Evolutionary conservation across 805 yeast genomes (phyloP).

Genomic region (Pichia thaimueangensis): DNA sequence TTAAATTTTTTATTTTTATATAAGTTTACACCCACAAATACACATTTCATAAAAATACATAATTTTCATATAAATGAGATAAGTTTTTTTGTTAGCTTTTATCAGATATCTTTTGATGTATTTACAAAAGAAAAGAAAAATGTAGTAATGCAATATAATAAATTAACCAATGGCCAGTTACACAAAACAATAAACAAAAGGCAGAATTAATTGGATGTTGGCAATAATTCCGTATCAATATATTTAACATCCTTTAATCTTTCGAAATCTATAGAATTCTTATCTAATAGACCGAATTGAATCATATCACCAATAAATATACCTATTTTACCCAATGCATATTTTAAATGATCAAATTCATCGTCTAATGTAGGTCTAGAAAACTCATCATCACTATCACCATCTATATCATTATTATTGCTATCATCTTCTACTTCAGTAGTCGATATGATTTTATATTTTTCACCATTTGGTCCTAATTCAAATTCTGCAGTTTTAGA

Average conservation of each 20-base stretch:
- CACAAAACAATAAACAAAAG: no score
- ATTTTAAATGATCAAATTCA: conserved; percentile 71
- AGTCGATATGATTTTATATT: conserved; percentile 30
- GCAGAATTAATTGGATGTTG: not conserved
- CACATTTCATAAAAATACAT: no score
- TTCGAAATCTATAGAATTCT: conserved; percentile 25
- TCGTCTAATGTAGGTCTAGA: conserved; percentile 38
- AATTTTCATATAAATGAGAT: no score
- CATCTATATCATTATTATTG: conserved; percentile 24
- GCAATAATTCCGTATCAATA: conserved; percentile 33
- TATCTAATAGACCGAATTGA: conserved; percentile 46
- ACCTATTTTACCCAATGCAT: conserved; percentile 68
- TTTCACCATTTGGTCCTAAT: conserved; percentile 53
- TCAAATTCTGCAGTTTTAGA: conserved; percentile 27
- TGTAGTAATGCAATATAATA: no score
- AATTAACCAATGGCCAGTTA: no score
- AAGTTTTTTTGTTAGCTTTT: no score
- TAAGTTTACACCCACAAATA: no score
- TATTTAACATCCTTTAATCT: conserved; percentile 34
- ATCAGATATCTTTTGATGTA: no score
- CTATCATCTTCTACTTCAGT: conserved; percentile 17
- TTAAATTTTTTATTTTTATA: no score
- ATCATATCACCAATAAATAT: conserved; percentile 71
- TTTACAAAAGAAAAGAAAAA: no score
- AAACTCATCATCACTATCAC: conserved; percentile 20